Percentiles rank a stretch among this genome's conserved stretches.
These are phyloP conservation scores for Pseudogymnoascus sp. DNA, from an alignment of 2,329 filamentous ascomycete species.

Conservation along the genomic window DNA sequence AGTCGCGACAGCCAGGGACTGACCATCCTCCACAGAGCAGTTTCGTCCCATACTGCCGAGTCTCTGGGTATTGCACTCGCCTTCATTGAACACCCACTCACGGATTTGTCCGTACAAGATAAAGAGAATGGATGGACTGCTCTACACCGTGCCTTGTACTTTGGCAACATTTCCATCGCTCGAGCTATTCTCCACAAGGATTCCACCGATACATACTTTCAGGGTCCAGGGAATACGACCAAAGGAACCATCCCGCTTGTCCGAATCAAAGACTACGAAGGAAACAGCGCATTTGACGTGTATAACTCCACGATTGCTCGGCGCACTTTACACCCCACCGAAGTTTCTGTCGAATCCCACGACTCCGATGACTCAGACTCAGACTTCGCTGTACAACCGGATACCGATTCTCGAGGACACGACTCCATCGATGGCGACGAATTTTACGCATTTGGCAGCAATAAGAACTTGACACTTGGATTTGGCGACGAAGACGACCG, in stretches of 20 bases:
- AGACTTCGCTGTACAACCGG: slow-evolving; percentile 40
- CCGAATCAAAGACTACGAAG: slow-evolving; percentile 92
- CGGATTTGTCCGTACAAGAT: slow-evolving; percentile 83
- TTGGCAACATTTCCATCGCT: slow-evolving; percentile 80
- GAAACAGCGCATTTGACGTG: slow-evolving; percentile 87
- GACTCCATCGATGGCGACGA: slow-evolving; percentile 60
- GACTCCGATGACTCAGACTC: slow-evolving; percentile 43
- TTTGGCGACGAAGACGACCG: slow-evolving; percentile 94
- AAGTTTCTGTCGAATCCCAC: slow-evolving; percentile 27
- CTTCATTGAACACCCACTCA: slow-evolving; percentile 70
- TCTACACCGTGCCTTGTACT: slow-evolving; percentile 82
- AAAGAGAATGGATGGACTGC: slow-evolving; percentile 93
- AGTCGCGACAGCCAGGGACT: slow-evolving; percentile 73
- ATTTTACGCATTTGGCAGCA: slow-evolving; percentile 89
- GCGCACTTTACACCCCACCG: slow-evolving; percentile 47
- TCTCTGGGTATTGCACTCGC: slow-evolving; percentile 69
- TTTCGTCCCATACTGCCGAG: slow-evolving; percentile 62
- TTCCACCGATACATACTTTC: slow-evolving; percentile 46
- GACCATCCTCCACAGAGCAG: slow-evolving; percentile 76
- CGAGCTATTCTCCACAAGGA: slow-evolving; percentile 75
- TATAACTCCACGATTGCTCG: slow-evolving; percentile 81
- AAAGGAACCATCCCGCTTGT: slow-evolving; percentile 60
- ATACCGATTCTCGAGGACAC: slow-evolving; percentile 9
- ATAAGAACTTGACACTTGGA: slow-evolving; percentile 87
- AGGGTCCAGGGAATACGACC: slow-evolving; percentile 48